These are phyloP conservation scores for Suillus decipiens DNA, from an alignment of 768 basidiomycete genomes.

Conservation along the genomic window DNA sequence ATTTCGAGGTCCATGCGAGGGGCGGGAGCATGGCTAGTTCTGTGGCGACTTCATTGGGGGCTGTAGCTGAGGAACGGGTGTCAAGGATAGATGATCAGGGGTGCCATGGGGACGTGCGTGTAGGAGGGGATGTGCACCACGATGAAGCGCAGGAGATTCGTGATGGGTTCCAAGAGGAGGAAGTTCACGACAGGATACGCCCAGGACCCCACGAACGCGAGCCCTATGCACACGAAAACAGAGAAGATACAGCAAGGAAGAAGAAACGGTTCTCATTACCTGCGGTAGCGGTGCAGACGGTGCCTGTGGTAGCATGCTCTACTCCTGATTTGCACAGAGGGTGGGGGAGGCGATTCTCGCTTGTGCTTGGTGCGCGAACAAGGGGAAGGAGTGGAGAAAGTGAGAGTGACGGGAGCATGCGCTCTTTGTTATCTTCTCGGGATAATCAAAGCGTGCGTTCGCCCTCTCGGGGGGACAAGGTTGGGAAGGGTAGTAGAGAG, in stretches of 20 bases:
- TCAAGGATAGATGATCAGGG: constrained; percentile 1
- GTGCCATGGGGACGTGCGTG: constrained; percentile 16
- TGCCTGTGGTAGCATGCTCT: constrained; percentile 65
- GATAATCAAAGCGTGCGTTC: not conserved
- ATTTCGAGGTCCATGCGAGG: constrained; percentile 48
- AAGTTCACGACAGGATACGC: not conserved
- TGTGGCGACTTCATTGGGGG: constrained; percentile 29
- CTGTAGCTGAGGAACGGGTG: constrained; percentile 6
- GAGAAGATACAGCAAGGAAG: constrained; percentile 63
- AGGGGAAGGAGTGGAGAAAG: constrained; percentile 22
- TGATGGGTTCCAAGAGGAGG: not conserved
- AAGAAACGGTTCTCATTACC: constrained; percentile 75
- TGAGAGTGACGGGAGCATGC: constrained; percentile 16
- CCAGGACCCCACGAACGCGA: not conserved
- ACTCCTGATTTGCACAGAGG: constrained; percentile 22
- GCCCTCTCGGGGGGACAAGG: constrained; percentile 14
- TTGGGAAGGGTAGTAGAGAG: constrained; percentile 23
- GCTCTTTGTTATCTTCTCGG: not conserved
- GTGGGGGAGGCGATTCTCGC: constrained; percentile 53
- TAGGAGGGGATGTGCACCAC: not conserved
- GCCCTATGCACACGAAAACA: constrained; percentile 13
- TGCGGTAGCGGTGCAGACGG: constrained; percentile 74
- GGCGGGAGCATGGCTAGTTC: constrained; percentile 32
- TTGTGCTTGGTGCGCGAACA: constrained; percentile 49
- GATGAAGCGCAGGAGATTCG: not conserved